Percentiles rank a stretch among this genome's conserved stretches.
phyloP scores from a whole-genome alignment of 495 filamentous ascomycete species.

The Pseudevernia furfuracea region DNA sequence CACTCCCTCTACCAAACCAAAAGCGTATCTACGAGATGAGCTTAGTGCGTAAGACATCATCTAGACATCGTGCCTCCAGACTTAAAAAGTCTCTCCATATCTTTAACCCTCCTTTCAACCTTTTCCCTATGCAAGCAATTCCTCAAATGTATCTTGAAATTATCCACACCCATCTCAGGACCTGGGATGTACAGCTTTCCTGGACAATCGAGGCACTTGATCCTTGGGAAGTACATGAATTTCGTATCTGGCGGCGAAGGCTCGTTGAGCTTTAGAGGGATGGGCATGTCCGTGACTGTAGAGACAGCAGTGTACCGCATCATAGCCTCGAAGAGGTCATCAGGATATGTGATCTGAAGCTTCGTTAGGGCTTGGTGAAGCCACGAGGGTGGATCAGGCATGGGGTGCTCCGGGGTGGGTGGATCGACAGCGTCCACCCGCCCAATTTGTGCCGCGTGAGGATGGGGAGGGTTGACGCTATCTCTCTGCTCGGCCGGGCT shows the following conservation, averaged over 20 bases:
- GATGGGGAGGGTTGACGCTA: constrained; percentile 23
- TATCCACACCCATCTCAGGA: constrained; percentile 72
- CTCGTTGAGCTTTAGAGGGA: constrained; percentile 41
- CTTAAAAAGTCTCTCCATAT: neutral
- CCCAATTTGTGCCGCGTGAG: constrained; percentile 28
- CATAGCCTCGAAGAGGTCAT: constrained; percentile 71
- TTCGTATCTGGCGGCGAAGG: constrained; percentile 49
- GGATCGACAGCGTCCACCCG: constrained; percentile 26
- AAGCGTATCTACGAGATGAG: neutral
- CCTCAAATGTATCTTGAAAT: constrained; percentile 84
- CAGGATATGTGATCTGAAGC: constrained; percentile 57
- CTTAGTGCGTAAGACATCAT: too few species aligned
- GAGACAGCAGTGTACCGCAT: constrained; percentile 83
- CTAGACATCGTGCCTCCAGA: neutral
- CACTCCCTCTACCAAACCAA: neutral
- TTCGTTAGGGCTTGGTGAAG: constrained; percentile 56
- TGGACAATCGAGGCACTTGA: constrained; percentile 83
- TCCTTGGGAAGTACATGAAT: constrained; percentile 73
- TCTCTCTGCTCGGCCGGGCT: constrained; percentile 23
- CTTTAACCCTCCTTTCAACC: constrained; percentile 50
- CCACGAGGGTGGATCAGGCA: constrained; percentile 71
- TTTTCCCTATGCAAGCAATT: constrained; percentile 69
- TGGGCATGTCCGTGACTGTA: constrained; percentile 50
- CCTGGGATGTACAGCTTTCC: constrained; percentile 88
- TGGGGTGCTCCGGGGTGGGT: constrained; percentile 23